Conservation (phyloP, 2,329 filamentous ascomycete genomes). For the Fusarium sp. region DNA sequence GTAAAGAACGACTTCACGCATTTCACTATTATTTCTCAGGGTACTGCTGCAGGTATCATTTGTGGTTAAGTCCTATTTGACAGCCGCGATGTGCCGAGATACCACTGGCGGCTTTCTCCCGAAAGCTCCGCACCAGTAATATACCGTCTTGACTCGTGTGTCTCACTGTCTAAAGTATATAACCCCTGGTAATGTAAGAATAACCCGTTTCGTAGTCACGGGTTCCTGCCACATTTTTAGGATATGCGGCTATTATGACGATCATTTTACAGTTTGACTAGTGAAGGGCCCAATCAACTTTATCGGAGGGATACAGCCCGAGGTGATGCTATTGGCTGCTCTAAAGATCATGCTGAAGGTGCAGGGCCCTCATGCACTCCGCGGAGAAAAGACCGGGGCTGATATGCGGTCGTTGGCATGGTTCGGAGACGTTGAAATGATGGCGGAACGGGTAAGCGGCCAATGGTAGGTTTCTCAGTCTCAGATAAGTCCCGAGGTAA, state of each 20-base stretch:
- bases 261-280: not conserved
- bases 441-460: not conserved
- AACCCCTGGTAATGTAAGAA: no score
- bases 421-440: not conserved
- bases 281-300: not conserved
- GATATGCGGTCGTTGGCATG: not conserved
- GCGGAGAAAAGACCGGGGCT: not conserved
- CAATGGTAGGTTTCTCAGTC: accelerated
- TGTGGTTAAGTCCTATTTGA: accelerated
- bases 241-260: not conserved
- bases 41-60: not conserved
- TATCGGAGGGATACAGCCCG: accelerated
- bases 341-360: accelerated
- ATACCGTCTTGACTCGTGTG: accelerated
- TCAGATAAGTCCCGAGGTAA: accelerated
- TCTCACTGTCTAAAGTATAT: not conserved
- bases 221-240: no score
- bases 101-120: not conserved
- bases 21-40: not conserved
- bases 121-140: not conserved
- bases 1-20: accelerated
- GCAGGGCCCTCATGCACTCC: not conserved
- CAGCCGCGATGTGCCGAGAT: no score
- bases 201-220: not conserved
- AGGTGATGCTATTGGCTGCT: not conserved